phyloP scores from a whole-genome alignment of 169 alveolate species.

The Plasmodium inui region DNA sequence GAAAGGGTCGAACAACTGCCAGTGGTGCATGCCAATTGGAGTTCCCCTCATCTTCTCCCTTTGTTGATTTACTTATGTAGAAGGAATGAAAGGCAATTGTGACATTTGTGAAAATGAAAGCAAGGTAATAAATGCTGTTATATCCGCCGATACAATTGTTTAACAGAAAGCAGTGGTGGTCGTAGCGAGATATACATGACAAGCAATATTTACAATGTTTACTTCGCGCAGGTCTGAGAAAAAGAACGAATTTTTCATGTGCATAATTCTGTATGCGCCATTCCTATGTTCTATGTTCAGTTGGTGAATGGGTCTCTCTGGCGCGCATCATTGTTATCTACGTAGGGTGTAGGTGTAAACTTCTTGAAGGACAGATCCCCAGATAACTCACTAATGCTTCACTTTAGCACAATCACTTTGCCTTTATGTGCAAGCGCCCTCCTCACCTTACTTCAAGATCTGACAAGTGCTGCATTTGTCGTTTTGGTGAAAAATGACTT shows the following conservation, averaged over 20 bases:
- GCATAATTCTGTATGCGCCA: background rate
- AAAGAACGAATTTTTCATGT: background rate
- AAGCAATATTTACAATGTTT: constrained; percentile 55
- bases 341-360: background rate
- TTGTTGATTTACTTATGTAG: constrained; percentile 21
- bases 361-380: background rate
- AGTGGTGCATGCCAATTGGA: background rate
- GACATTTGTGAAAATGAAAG: constrained; percentile 10
- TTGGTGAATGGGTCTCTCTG: background rate
- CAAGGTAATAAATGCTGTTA: constrained; percentile 15
- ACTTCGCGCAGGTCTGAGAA: constrained; percentile 62
- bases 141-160: constrained; percentile 69
- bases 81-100: constrained; percentile 20
- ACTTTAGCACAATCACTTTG: background rate
- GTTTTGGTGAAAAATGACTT: constrained; percentile 30
- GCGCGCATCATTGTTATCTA: background rate
- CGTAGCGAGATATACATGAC: constrained; percentile 67
- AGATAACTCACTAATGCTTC: background rate
- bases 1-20: background rate
- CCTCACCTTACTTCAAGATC: constrained; percentile 31
- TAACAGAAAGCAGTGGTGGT: constrained; percentile 61
- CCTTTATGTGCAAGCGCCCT: background rate
- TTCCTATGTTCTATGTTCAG: background rate
- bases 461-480: constrained; percentile 27
- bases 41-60: background rate